These are phyloP conservation scores for Heliamphora ciliata DNA, from an alignment of 179 eudicot genomes.

Conservation along the genomic window DNA sequence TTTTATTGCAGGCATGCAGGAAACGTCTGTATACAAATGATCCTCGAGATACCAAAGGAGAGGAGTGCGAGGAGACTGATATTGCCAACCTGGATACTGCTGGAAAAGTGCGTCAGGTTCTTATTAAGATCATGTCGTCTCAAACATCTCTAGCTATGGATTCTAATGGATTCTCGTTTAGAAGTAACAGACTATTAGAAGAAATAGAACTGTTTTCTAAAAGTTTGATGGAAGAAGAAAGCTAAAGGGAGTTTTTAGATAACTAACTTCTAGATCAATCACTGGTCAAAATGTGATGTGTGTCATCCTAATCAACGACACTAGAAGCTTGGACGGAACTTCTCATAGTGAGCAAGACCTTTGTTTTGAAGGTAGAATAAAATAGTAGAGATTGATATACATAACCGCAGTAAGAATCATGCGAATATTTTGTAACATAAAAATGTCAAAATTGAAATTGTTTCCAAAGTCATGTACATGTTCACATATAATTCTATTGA, in stretches of 20 bases:
- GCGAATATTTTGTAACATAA: neutral
- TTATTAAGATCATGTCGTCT: slow-evolving; percentile 38
- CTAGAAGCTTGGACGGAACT: too few relatives aligned
- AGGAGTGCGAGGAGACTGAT: slow-evolving; percentile 27
- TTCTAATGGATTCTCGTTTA: slow-evolving; percentile 14
- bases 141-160: slow-evolving; percentile 26
- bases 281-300: neutral
- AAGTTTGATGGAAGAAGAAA: slow-evolving; percentile 31
- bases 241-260: neutral
- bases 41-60: slow-evolving; percentile 31
- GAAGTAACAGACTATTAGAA: slow-evolving; percentile 33
- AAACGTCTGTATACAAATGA: slow-evolving; percentile 31
- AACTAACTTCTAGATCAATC: neutral
- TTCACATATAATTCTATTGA: too few relatives aligned
- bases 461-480: too few relatives aligned
- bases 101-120: slow-evolving; percentile 41
- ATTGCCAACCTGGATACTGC: slow-evolving; percentile 29
- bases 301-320: neutral
- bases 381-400: neutral
- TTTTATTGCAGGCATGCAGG: slow-evolving; percentile 52
- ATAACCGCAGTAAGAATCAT: neutral
- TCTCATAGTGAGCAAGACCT: neutral
- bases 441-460: too few relatives aligned
- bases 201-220: slow-evolving; percentile 57
- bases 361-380: neutral